phyloP scores from a whole-genome alignment of 2,329 filamentous ascomycete genomes.

The Cadophora sp. region DNA sequence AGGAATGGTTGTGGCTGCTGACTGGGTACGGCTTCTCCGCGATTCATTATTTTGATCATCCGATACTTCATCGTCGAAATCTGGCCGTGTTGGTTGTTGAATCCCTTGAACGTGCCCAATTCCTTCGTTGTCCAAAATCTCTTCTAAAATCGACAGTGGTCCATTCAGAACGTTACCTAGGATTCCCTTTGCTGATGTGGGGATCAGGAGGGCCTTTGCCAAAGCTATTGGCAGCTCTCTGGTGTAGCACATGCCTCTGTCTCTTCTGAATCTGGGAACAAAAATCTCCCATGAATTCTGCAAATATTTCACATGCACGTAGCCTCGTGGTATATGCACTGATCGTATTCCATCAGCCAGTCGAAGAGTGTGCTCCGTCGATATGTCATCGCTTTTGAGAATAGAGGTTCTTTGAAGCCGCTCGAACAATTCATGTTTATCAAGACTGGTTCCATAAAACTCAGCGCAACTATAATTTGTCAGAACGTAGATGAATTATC shows the following conservation, averaged over 20 bases:
- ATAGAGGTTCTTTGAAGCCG: background rate
- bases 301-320: background rate
- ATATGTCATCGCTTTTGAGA: background rate
- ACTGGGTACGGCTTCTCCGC: too few species aligned
- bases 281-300: background rate
- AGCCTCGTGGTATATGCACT: background rate
- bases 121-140: background rate
- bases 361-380: background rate
- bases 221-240: background rate
- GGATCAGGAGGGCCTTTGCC: background rate
- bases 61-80: background rate
- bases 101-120: background rate
- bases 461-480: background rate
- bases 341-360: background rate
- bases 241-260: background rate
- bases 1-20: too few species aligned
- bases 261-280: background rate
- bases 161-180: background rate
- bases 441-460: background rate
- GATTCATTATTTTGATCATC: background rate
- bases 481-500: background rate
- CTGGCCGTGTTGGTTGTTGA: background rate
- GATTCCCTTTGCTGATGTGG: background rate
- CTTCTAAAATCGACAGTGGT: background rate
- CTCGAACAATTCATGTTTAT: background rate